phyloP scores from a whole-genome alignment of 2,329 filamentous ascomycete species.

The Fusarium algeriense region DNA sequence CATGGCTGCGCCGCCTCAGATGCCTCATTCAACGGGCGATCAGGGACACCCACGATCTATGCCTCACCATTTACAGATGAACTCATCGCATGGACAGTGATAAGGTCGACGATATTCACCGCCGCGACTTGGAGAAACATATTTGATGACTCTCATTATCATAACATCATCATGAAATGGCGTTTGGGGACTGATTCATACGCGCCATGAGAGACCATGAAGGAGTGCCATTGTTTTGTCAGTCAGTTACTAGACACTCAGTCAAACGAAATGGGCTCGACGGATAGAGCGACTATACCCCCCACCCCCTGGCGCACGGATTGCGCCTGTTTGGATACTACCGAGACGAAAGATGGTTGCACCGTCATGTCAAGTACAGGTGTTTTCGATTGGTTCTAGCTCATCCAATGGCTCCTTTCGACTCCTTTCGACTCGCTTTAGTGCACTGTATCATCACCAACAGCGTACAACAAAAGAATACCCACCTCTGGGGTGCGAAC shows the following conservation, averaged over 20 bases:
- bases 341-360: conserved; percentile 13
- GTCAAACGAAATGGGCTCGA: conserved; percentile 18
- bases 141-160: conserved; percentile 33
- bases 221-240: conserved; percentile 23
- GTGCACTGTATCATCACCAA: conserved; percentile 41
- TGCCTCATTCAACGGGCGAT: conserved; percentile 41
- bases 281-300: conserved; percentile 37
- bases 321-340: conserved; percentile 20
- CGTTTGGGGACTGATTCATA: conserved; percentile 37
- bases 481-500: conserved; percentile 38
- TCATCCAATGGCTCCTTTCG: conserved; percentile 15
- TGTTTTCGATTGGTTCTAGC: conserved; percentile 24
- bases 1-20: conserved; percentile 44
- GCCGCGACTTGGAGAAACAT: not conserved
- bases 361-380: conserved; percentile 21
- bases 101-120: not conserved
- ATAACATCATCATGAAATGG: conserved; percentile 41
- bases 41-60: conserved; percentile 43
- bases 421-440: conserved; percentile 23
- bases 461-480: conserved; percentile 42
- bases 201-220: conserved; percentile 24
- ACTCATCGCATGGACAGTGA: conserved; percentile 39
- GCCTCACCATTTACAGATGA: conserved; percentile 45
- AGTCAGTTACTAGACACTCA: conserved; percentile 10
- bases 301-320: conserved; percentile 20